A percentile compares a stretch with the other conserved stretches of the same genome.
Conservation (phyloP, 805 yeast species). For the Nakazawaea pomicola region DNA sequence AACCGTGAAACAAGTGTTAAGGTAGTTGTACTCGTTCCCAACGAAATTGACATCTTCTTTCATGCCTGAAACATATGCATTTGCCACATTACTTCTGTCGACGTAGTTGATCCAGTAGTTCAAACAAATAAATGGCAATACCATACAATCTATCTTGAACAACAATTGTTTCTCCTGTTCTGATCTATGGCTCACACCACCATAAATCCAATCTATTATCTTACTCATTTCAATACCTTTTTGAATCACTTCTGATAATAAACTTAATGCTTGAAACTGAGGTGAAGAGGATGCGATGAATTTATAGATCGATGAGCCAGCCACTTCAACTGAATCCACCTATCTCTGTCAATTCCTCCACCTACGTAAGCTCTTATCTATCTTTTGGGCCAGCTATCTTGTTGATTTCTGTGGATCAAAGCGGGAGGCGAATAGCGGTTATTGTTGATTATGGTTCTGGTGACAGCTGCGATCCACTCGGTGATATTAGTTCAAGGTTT, state of each 20-base stretch:
- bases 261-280: no score
- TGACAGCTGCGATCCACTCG: no score
- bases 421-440: not conserved
- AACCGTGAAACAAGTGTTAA: constrained; percentile 51
- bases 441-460: not conserved
- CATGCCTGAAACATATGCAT: constrained; percentile 61
- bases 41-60: constrained; percentile 35
- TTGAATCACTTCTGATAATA: no score
- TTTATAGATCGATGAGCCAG: not conserved
- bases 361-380: no score
- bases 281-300: no score
- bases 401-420: no score
- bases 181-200: constrained; percentile 25
- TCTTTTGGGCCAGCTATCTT: no score
- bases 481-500: no score
- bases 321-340: no score
- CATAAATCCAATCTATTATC: constrained; percentile 20
- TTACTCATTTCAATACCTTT: no score
- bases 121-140: constrained; percentile 33
- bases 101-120: constrained; percentile 45
- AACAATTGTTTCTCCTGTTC: constrained; percentile 31
- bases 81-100: constrained; percentile 46
- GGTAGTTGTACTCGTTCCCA: constrained; percentile 47
- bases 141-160: constrained; percentile 27
- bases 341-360: no score